A percentile compares a stretch with the other conserved stretches of the same genome.
Evolutionary conservation across 768 basidiomycete genomes (phyloP).

Genomic region (Rhizopogon vinicolor): DNA sequence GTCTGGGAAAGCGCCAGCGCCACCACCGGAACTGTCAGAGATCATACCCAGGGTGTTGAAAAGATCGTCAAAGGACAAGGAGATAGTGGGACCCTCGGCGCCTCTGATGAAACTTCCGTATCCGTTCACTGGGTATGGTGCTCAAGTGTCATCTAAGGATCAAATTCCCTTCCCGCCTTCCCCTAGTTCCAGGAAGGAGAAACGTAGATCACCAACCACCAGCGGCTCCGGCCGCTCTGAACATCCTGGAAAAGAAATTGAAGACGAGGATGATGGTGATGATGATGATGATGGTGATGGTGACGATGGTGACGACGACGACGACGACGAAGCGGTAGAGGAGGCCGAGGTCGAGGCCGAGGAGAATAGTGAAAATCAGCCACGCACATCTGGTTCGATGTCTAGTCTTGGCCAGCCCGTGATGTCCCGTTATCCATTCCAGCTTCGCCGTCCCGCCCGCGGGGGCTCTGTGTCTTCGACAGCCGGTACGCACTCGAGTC

Average conservation of each 20-base stretch:
- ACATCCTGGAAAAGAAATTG: constrained; percentile 24
- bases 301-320: constrained; percentile 28
- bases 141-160: constrained; percentile 57
- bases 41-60: constrained; percentile 46
- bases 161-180: constrained; percentile 78
- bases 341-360: constrained; percentile 34
- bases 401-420: constrained; percentile 81
- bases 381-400: constrained; percentile 75
- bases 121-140: constrained; percentile 61
- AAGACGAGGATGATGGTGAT: constrained; percentile 16
- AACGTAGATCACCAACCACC: constrained; percentile 22
- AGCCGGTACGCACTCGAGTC: constrained; percentile 35
- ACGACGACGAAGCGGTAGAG: constrained; percentile 40
- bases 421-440: constrained; percentile 65
- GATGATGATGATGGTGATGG: constrained; percentile 22
- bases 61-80: constrained; percentile 43
- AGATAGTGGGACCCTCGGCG: constrained; percentile 30
- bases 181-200: constrained; percentile 38
- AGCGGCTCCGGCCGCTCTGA: constrained; percentile 26
- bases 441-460: constrained; percentile 46
- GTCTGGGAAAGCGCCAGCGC: constrained; percentile 16
- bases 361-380: constrained; percentile 48
- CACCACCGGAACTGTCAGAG: constrained; percentile 27
- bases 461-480: constrained; percentile 40
- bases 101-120: constrained; percentile 59